Conservation (phyloP, 106 monocot genomes). For the Alisma plantagoaquatica region DNA sequence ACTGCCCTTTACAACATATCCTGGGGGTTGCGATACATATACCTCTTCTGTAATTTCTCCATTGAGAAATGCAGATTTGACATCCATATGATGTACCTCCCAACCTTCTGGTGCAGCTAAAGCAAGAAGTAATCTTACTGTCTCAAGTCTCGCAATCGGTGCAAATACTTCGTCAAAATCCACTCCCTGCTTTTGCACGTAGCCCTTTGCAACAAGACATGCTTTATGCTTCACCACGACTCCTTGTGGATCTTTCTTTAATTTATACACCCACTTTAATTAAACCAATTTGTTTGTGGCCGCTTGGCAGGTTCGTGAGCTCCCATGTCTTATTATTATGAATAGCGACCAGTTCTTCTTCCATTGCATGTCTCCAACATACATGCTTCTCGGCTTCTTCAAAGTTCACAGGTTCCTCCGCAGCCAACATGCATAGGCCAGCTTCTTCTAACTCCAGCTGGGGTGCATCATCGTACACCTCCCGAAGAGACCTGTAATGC, state of each 20-base stretch:
- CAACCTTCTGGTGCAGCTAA: not conserved
- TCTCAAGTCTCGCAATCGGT: conserved; percentile 6
- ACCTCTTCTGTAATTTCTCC: too few species aligned
- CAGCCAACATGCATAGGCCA: too few species aligned
- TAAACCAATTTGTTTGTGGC: conserved; percentile 1
- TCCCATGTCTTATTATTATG: not conserved
- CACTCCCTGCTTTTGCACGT: not conserved
- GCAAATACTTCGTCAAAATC: conserved; percentile 2
- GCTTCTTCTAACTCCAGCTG: too few species aligned
- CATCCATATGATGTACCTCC: not conserved
- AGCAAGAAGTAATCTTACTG: not conserved
- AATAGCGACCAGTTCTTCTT: not conserved
- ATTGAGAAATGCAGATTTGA: conserved; percentile 3
- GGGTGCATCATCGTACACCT: too few species aligned
- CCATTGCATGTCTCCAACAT: too few species aligned
- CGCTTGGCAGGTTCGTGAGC: not conserved
- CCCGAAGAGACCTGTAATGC: too few species aligned
- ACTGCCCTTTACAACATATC: too few species aligned
- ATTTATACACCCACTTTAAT: conserved; percentile 9
- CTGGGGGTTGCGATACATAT: too few species aligned
- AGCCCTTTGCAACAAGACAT: conserved; percentile 4
- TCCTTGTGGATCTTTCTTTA: conserved; percentile 2
- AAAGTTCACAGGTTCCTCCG: too few species aligned
- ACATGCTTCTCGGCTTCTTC: too few species aligned
- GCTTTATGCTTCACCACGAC: conserved; percentile 3